Conservation (phyloP, 2,329 filamentous ascomycete species). For the Penicillium sp. region DNA sequence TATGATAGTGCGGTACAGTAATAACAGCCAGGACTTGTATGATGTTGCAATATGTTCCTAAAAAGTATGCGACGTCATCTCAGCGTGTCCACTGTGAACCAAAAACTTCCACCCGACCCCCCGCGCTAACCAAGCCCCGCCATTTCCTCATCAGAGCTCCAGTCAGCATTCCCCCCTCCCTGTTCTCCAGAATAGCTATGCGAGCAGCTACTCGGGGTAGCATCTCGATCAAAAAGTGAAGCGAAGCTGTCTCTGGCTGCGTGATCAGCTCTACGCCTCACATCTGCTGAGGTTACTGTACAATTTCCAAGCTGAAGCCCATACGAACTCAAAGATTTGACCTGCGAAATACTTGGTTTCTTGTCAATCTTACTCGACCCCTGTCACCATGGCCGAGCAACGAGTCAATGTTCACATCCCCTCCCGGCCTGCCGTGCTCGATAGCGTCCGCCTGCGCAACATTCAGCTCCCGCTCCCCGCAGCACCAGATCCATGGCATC, state of each 20-base stretch:
- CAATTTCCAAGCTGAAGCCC: neutral
- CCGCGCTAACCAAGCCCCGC: conserved; percentile 14
- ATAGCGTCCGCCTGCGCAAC: conserved; percentile 47
- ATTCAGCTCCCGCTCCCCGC: conserved; percentile 50
- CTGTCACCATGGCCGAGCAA: conserved; percentile 30
- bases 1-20: neutral
- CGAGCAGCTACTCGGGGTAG: neutral
- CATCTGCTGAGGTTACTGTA: neutral
- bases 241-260: neutral
- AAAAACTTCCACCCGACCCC: conserved; percentile 10
- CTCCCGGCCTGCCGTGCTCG: conserved; percentile 38
- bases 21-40: neutral
- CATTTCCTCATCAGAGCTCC: conserved; percentile 6
- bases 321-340: neutral
- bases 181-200: neutral
- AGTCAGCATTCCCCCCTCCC: neutral
- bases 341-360: neutral
- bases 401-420: conserved; percentile 37
- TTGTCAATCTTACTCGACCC: neutral
- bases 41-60: neutral
- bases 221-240: neutral
- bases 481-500: conserved; percentile 53
- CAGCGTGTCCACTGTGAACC: conserved; percentile 1
- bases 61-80: conserved; percentile 13
- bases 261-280: neutral